Evolutionary conservation across 2,329 filamentous ascomycete genomes (phyloP).

Genomic region (Ophiostoma angusticollis): DNA sequence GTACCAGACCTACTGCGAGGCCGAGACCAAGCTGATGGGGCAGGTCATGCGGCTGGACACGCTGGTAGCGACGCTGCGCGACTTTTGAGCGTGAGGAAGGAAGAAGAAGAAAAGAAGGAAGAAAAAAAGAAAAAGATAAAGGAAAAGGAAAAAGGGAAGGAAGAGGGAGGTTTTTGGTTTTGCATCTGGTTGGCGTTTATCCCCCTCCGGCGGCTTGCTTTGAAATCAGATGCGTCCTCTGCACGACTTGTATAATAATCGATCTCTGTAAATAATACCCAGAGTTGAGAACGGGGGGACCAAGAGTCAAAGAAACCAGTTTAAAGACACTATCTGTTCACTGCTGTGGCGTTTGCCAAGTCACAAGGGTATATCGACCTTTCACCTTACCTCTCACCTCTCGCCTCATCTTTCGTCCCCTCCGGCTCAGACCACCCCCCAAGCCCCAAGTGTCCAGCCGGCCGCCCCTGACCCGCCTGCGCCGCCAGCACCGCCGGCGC

Average conservation of each 20-base stretch:
- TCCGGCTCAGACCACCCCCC: slow-evolving; percentile 35
- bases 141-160: neutral
- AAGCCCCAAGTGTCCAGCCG: slow-evolving; percentile 50
- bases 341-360: no score
- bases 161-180: slow-evolving; percentile 2
- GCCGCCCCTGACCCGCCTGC: slow-evolving; percentile 21
- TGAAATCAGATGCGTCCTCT: no score
- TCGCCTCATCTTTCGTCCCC: neutral
- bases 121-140: neutral
- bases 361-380: no score
- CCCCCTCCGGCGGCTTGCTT: no score
- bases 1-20: slow-evolving; percentile 44
- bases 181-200: slow-evolving; percentile 4
- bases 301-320: no score
- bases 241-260: no score
- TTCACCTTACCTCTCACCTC: neutral
- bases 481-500: slow-evolving; percentile 24
- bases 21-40: slow-evolving; percentile 61
- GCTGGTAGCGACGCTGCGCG: slow-evolving; percentile 67
- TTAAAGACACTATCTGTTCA: no score
- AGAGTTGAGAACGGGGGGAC: no score
- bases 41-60: slow-evolving; percentile 77
- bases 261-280: no score
- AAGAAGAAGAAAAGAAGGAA: neutral
- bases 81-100: slow-evolving; percentile 39